phyloP scores from a whole-genome alignment of 306 rosid genomes.

The Ammopiptanthus mongolicus region DNA sequence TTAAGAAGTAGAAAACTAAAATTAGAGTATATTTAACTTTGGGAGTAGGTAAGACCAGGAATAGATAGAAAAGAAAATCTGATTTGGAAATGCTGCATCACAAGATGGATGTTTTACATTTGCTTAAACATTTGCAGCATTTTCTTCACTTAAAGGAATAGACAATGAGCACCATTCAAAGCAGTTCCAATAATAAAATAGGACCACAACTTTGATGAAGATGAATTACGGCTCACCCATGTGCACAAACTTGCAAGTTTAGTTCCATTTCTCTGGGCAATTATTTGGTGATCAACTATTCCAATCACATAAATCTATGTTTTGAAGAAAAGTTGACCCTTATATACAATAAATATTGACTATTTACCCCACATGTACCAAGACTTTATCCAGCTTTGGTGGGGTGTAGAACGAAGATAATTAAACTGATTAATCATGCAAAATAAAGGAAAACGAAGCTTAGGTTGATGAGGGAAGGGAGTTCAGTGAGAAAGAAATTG shows the following conservation, averaged over 20 bases:
- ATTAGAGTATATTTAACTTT: too few relatives aligned
- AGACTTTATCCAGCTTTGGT: not conserved
- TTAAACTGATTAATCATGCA: not conserved
- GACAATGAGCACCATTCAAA: too few relatives aligned
- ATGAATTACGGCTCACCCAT: too few relatives aligned
- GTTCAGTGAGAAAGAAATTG: not conserved
- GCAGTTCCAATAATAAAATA: too few relatives aligned
- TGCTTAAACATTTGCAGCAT: too few relatives aligned
- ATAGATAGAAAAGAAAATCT: too few relatives aligned
- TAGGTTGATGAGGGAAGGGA: not conserved
- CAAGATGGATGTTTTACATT: too few relatives aligned
- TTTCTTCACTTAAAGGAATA: too few relatives aligned
- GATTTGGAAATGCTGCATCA: too few relatives aligned
- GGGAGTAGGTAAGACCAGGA: too few relatives aligned
- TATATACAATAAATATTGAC: not conserved
- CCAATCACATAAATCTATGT: not conserved
- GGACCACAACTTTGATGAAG: too few relatives aligned
- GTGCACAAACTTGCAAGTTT: not conserved
- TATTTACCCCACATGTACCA: not conserved
- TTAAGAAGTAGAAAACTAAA: too few relatives aligned
- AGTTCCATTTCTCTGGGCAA: not conserved
- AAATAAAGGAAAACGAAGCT: not conserved
- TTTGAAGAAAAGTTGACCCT: not conserved
- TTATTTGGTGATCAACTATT: not conserved
- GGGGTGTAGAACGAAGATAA: not conserved